These are phyloP conservation scores for Suillus spraguei DNA, from an alignment of 768 basidiomycete species.

Conservation along the genomic window DNA sequence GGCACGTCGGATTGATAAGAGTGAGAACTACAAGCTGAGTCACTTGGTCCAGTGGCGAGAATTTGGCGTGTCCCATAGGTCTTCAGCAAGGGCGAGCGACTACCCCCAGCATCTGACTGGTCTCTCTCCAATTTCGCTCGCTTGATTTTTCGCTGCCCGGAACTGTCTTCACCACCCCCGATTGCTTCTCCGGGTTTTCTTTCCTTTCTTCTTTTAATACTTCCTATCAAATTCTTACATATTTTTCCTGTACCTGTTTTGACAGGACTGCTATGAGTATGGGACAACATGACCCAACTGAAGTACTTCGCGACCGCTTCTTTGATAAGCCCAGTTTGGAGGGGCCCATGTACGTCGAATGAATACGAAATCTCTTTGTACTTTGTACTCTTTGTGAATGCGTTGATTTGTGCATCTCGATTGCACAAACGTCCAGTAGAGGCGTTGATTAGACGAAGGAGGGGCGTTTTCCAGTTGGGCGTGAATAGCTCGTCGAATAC, in stretches of 20 bases:
- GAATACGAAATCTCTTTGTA: not conserved
- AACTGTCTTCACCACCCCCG: not conserved
- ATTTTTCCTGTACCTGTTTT: constrained; percentile 57
- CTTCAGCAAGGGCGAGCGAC: not conserved
- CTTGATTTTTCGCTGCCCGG: constrained; percentile 1
- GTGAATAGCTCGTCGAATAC: not conserved
- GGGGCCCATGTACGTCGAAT: not conserved
- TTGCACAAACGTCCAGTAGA: not conserved
- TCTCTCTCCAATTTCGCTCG: constrained; percentile 5
- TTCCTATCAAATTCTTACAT: constrained; percentile 39
- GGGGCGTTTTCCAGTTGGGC: not conserved
- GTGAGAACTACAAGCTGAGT: not conserved
- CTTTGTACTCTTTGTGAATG: not conserved
- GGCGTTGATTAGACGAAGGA: too few relatives aligned
- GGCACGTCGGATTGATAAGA: not conserved
- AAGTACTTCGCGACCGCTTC: too few relatives aligned
- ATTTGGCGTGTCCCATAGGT: not conserved
- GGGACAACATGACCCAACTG: too few relatives aligned
- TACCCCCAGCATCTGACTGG: not conserved
- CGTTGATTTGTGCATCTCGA: not conserved
- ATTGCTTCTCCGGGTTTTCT: not conserved
- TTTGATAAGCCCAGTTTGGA: not conserved
- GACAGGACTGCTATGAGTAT: constrained; percentile 60
- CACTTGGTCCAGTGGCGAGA: not conserved
- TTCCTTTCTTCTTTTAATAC: constrained; percentile 40